Evolutionary conservation across 83 land plant species (phyloP).

Genomic region (Thuja plicata): DNA sequence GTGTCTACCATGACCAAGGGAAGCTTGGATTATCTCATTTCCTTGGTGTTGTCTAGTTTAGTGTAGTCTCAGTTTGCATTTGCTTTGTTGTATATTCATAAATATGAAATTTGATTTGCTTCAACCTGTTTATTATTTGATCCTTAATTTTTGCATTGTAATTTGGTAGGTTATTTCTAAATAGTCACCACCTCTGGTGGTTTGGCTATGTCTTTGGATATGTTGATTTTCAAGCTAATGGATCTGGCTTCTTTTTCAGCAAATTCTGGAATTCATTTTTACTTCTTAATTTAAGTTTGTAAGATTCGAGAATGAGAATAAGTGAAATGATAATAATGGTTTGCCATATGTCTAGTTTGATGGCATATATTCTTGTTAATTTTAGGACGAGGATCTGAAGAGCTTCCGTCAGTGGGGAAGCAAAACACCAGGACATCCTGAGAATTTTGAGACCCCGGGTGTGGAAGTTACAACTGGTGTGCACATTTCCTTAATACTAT

Average conservation of each 20-base stretch:
- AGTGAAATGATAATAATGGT: neutral
- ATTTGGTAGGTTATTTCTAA: neutral
- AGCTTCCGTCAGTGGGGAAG: conserved; percentile 71
- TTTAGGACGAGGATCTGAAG: conserved; percentile 76
- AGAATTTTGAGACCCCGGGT: conserved; percentile 85
- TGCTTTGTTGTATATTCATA: neutral
- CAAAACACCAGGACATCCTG: conserved; percentile 89
- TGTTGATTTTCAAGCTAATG: too few species aligned
- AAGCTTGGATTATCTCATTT: neutral
- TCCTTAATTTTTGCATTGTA: neutral
- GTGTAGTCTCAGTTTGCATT: neutral
- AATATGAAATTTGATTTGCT: neutral
- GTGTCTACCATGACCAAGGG: neutral
- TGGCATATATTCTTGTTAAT: neutral
- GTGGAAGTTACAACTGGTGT: conserved; percentile 90
- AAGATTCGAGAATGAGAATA: neutral
- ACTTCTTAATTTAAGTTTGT: neutral
- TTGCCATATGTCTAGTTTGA: neutral
- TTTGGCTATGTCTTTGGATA: neutral
- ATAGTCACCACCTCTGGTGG: neutral
- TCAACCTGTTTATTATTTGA: neutral
- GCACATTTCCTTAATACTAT: neutral
- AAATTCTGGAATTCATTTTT: neutral
- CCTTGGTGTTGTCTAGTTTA: neutral
- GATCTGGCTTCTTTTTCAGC: neutral